These are phyloP conservation scores for Diphasiastrum complanatum DNA, from an alignment of 83 land plant genomes.

Conservation along the genomic window DNA sequence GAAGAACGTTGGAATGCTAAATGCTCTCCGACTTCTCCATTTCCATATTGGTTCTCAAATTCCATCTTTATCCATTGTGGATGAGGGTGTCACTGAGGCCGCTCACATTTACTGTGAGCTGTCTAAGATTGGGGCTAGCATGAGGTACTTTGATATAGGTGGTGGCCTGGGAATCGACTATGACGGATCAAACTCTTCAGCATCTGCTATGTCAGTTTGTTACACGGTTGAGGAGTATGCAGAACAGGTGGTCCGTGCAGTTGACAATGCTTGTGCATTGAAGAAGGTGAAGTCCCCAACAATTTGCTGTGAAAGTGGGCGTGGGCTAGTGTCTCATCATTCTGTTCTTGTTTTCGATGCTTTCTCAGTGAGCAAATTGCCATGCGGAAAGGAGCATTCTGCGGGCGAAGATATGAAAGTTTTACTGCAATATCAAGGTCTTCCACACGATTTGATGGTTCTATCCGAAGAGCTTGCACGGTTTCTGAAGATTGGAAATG, in stretches of 20 bases:
- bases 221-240: conserved; percentile 81
- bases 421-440: conserved; percentile 21
- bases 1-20: conserved; percentile 44
- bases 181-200: conserved; percentile 62
- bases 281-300: conserved; percentile 55
- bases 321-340: conserved; percentile 90
- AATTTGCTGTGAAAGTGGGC: conserved; percentile 89
- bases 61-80: conserved; percentile 55
- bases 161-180: conserved; percentile 93
- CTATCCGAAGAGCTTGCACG: conserved; percentile 35
- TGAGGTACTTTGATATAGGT: conserved; percentile 75
- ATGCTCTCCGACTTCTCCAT: conserved; percentile 76
- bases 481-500: conserved; percentile 36
- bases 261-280: conserved; percentile 41
- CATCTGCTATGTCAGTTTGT: conserved; percentile 76
- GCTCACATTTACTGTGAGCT: conserved; percentile 80
- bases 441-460: conserved; percentile 36
- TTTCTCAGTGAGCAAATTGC: conserved; percentile 19
- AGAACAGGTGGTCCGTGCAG: conserved; percentile 49
- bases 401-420: conserved; percentile 9
- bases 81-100: conserved; percentile 76
- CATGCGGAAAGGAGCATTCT: not conserved
- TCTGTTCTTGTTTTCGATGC: conserved; percentile 87
- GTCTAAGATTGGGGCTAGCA: conserved; percentile 61
- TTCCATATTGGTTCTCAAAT: conserved; percentile 97